These are phyloP conservation scores for Plasmodium gonderi DNA, from an alignment of 169 alveolate species.

Conservation along the genomic window DNA sequence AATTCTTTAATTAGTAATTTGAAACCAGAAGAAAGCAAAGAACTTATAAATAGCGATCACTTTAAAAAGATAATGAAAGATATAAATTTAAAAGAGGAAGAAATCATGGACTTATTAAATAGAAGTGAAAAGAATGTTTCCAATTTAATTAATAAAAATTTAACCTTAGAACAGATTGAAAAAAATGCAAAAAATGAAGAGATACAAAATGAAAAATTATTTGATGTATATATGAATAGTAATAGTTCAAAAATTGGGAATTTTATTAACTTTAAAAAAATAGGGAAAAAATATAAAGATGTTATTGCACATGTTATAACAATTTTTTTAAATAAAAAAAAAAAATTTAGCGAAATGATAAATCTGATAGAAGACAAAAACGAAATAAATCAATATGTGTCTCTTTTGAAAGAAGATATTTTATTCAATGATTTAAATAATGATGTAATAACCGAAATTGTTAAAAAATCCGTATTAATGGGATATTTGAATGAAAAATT, in stretches of 20 bases:
- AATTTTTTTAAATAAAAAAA: constrained; percentile 15
- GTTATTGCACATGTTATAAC: constrained; percentile 40
- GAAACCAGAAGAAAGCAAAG: constrained; percentile 63
- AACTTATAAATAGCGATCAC: constrained; percentile 32
- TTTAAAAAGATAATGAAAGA: constrained; percentile 58
- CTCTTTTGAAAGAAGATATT: constrained; percentile 11
- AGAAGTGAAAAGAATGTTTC: constrained; percentile 61
- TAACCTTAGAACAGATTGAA: constrained; percentile 52
- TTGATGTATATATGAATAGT: constrained; percentile 51
- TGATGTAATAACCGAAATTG: constrained; percentile 18
- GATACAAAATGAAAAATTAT: constrained; percentile 39
- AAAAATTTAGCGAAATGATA: constrained; percentile 16
- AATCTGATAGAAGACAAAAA: constrained; percentile 12
- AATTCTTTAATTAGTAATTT: constrained; percentile 35
- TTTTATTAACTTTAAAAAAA: constrained; percentile 55
- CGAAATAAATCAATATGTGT: neutral
- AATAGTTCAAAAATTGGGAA: constrained; percentile 19
- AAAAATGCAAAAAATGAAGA: constrained; percentile 64
- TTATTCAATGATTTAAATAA: constrained; percentile 35
- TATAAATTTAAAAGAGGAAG: constrained; percentile 55
- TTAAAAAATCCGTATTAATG: constrained; percentile 42
- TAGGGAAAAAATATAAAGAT: constrained; percentile 69
- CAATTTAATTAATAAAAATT: constrained; percentile 42
- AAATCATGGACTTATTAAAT: constrained; percentile 11
- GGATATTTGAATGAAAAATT: constrained; percentile 55